These are phyloP conservation scores for Asterophora parasitica DNA, from an alignment of 768 basidiomycete genomes.

Conservation along the genomic window DNA sequence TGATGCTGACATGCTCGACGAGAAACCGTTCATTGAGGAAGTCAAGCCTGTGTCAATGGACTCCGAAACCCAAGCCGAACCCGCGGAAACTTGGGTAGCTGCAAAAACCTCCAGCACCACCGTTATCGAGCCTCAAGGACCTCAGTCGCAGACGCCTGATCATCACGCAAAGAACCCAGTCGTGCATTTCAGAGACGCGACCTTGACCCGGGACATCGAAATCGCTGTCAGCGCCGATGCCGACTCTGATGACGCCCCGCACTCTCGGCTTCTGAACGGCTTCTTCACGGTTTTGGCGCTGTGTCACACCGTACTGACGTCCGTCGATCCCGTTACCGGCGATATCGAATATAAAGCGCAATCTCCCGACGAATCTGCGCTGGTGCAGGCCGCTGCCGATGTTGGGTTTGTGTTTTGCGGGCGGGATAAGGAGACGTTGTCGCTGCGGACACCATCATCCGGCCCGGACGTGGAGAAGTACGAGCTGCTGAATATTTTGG, in stretches of 20 bases:
- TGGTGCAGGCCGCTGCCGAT: slow-evolving; percentile 95
- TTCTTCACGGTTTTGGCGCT: slow-evolving; percentile 91
- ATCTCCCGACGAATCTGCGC: slow-evolving; percentile 94
- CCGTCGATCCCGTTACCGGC: slow-evolving; percentile 61
- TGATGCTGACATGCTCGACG: slow-evolving; percentile 37
- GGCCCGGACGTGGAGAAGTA: slow-evolving; percentile 60
- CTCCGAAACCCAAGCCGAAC: slow-evolving; percentile 5
- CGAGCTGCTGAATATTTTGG: slow-evolving; percentile 87
- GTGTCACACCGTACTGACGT: slow-evolving; percentile 90
- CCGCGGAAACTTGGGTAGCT: slow-evolving; percentile 20
- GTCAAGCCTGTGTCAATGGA: slow-evolving; percentile 13
- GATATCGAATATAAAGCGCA: slow-evolving; percentile 91
- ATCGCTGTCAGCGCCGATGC: slow-evolving; percentile 46
- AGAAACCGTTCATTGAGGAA: slow-evolving; percentile 15
- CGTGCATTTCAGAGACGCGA: slow-evolving; percentile 49
- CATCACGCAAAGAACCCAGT: background rate
- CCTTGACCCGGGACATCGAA: slow-evolving; percentile 60
- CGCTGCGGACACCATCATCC: slow-evolving; percentile 72
- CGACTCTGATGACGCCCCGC: slow-evolving; percentile 43
- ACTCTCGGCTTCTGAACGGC: slow-evolving; percentile 67
- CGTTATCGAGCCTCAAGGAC: slow-evolving; percentile 20
- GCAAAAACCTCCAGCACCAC: slow-evolving; percentile 14
- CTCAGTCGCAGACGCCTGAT: slow-evolving; percentile 4
- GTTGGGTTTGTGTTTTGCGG: slow-evolving; percentile 91
- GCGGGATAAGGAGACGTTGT: slow-evolving; percentile 73